These are phyloP conservation scores for Millerozyma miso DNA, from an alignment of 805 yeast genomes.

Conservation along the genomic window DNA sequence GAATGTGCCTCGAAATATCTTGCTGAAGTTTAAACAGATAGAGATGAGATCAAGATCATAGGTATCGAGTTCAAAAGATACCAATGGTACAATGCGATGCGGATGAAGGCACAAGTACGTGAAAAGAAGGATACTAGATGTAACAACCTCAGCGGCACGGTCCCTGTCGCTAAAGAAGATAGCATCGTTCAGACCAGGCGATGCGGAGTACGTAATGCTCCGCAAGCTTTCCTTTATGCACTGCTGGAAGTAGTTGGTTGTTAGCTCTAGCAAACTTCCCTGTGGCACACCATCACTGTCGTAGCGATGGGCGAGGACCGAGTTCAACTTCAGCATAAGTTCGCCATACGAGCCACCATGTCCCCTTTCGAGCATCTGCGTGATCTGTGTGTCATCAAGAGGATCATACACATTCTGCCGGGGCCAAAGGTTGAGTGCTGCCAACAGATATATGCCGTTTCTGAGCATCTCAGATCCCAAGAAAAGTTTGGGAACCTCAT, in stretches of 20 bases:
- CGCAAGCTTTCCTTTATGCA: slow-evolving; percentile 8
- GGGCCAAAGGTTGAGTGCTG: slow-evolving; percentile 24
- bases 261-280: slow-evolving; percentile 10
- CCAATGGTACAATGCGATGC: slow-evolving; percentile 20
- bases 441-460: slow-evolving; percentile 20
- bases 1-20: slow-evolving; percentile 7
- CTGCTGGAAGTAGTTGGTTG: slow-evolving; percentile 21
- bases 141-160: slow-evolving; percentile 13
- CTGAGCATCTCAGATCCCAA: slow-evolving; percentile 22
- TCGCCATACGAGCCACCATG: neutral
- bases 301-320: neutral
- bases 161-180: neutral
- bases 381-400: neutral
- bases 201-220: slow-evolving; percentile 6
- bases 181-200: neutral
- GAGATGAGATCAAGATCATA: slow-evolving; percentile 20
- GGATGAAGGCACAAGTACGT: slow-evolving; percentile 27
- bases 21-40: slow-evolving; percentile 14
- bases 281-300: neutral
- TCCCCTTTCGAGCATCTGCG: neutral
- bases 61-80: slow-evolving; percentile 12
- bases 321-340: slow-evolving; percentile 16
- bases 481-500: slow-evolving; percentile 22
- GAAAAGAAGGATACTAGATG: slow-evolving; percentile 19
- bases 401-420: slow-evolving; percentile 9